Conservation (phyloP, 768 basidiomycete genomes). For the Rhodotorula babjevae region DNA sequence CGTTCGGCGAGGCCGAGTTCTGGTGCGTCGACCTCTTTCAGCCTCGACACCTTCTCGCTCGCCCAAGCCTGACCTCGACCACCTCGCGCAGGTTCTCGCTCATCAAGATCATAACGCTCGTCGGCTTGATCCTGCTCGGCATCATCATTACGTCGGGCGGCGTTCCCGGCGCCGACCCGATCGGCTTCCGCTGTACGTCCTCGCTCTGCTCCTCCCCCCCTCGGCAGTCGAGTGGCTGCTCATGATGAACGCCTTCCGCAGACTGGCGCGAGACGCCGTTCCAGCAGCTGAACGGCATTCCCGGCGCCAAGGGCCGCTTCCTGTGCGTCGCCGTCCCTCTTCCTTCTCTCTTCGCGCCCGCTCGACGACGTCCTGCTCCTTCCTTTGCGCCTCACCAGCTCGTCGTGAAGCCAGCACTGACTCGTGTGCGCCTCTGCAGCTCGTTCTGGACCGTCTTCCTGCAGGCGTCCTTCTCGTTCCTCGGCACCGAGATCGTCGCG, state of each 20-base stretch:
- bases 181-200: constrained; percentile 45
- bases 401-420: not conserved
- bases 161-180: constrained; percentile 44
- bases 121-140: constrained; percentile 47
- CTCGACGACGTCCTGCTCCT: too few species aligned
- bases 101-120: constrained; percentile 49
- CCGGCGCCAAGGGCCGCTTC: constrained; percentile 59
- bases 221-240: constrained; percentile 32
- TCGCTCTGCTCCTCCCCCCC: constrained; percentile 30
- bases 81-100: constrained; percentile 42
- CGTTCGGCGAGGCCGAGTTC: constrained; percentile 31
- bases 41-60: not conserved
- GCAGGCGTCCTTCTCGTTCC: constrained; percentile 54
- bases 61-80: not conserved
- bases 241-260: not conserved
- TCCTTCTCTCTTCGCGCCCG: too few species aligned
- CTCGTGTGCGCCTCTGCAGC: constrained; percentile 61
- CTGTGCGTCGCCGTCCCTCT: constrained; percentile 60
- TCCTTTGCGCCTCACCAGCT: too few species aligned
- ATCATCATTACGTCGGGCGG: constrained; percentile 48
- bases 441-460: constrained; percentile 59
- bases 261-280: constrained; percentile 24
- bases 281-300: constrained; percentile 49
- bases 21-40: not conserved
- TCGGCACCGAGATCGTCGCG: constrained; percentile 55